Evolutionary conservation across 2,329 filamentous ascomycete species (phyloP), one percentile per base, ranked within the genome.

Genomic region (Bipolaris cookei): DNA sequence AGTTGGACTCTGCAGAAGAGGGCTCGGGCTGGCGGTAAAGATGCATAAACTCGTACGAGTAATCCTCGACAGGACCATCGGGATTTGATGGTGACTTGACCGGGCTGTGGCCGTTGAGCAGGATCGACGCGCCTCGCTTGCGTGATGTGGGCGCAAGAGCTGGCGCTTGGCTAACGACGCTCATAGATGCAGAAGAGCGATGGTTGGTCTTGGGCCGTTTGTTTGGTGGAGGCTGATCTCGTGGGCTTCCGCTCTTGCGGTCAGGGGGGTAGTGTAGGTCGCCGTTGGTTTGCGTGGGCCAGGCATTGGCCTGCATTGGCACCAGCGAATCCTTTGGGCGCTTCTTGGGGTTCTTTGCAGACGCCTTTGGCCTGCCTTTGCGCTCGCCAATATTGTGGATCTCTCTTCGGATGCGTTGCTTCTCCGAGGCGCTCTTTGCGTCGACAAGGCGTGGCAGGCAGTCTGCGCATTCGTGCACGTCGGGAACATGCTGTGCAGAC

Each of bases 191-290:
- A 30, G 88, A 92, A 0, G 90, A 78, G 62, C 90, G 90, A 79
- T 97, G 94, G 45, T 84, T 87, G n/a, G 84, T 88, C 77, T 96
- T 97, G 1, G 88, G 75, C 69, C 92, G 92, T 77, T 97, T 97
- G 37, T 86, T 76, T 2, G 89, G 85, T 41, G 87, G 87, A n/a
- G 78, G 78, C 34, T 80, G 79, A 61, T 86, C 84, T 69, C 81
- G 79, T 32, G 81, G 78, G 66, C 79, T 81, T 59, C 78, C 80
- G 51, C 78, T 82, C 60, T 81, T 81, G 30, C 79, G 81, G 54
- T 83, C 80, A 25, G 69, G 60, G 35, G 70, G 78, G 52, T 77
- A 73, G 28, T 77, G 76, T 30, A 83, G 83, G 50, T 90, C 88
- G 56, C 83, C 80, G 59, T 85, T 83, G 54, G 84, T 81, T 39